Percentiles rank a stretch among this genome's conserved stretches.
These are phyloP conservation scores for Aspergillus sp. DNA, from an alignment of 2,329 filamentous ascomycete species.

Conservation along the genomic window DNA sequence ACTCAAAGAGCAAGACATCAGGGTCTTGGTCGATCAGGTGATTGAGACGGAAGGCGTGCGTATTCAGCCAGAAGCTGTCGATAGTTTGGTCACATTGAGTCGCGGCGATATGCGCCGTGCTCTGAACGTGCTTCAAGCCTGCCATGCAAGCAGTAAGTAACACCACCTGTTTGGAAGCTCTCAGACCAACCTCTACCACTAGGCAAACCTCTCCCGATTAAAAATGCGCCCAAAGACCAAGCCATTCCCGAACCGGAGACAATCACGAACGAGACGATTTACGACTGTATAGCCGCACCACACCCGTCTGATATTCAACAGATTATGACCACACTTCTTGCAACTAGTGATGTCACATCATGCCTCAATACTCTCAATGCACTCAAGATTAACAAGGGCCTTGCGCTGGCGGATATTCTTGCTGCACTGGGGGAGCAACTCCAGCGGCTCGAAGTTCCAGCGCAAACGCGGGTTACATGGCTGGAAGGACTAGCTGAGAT, in stretches of 20 bases:
- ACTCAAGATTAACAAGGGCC: conserved; percentile 78
- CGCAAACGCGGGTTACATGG: conserved; percentile 88
- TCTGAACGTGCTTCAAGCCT: conserved; percentile 93
- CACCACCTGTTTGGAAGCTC: not conserved
- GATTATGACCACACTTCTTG: conserved; percentile 80
- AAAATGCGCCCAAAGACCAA: conserved; percentile 59
- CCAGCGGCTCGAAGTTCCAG: conserved; percentile 75
- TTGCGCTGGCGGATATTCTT: conserved; percentile 91
- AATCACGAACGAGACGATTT: conserved; percentile 89
- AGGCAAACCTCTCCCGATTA: conserved; percentile 68
- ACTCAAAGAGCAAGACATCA: conserved; percentile 83
- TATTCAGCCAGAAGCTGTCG: conserved; percentile 76
- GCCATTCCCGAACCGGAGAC: conserved; percentile 68
- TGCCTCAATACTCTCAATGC: conserved; percentile 86
- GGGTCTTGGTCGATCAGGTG: conserved; percentile 81
- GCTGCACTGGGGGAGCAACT: conserved; percentile 83
- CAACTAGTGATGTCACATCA: conserved; percentile 82
- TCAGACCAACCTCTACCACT: conserved; percentile 30
- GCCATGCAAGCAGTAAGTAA: conserved; percentile 80
- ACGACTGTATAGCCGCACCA: conserved; percentile 94
- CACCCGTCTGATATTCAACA: conserved; percentile 83
- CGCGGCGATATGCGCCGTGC: conserved; percentile 96
- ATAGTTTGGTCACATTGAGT: conserved; percentile 80
- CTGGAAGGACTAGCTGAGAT: conserved; percentile 87
- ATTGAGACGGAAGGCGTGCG: conserved; percentile 83